Base-by-base conservation (phyloP, 225 moss, liverwort and hornwort genomes). In the Rhytidiadelphus loreus region DNA sequence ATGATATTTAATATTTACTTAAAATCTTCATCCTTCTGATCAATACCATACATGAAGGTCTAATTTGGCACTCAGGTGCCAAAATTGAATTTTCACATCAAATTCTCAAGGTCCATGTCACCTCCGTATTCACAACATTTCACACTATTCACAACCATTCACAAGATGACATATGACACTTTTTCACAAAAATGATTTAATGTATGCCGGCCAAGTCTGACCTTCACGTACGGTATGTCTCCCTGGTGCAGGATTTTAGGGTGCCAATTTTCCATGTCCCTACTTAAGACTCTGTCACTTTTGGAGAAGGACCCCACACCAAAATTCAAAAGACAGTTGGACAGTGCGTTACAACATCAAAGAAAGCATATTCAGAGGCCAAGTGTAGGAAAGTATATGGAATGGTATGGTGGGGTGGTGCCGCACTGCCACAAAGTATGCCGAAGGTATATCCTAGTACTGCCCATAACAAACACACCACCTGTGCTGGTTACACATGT, bases 21-120 rank as follows among this genome's bases (percentile, higher is more conserved):
- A 16, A 71, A 44, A 72, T 3, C 2, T 72, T 72, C 44, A 6
- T 10, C 72, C 6, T 72, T 16, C 28, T 44, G 16, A 16, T 16
- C 26, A 71, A 16, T 11, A 24, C 11, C 1, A 0, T 37, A n/a
- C 7, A 4, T 43, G 5, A 43, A 12, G 11, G 37, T 66, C 37
- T 66, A 3, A 11, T 66, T 35, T 17, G 9, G 1, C 35, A 35
- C 9, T 18, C 2, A 70, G 25, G 26, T 26, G 16, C 6, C 5
- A 16, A 72, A 72, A 72, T 72, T 44, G 10, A 44, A 44, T 72
- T 44, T 48, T 7, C 48, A 73, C 30, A 1, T 48, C 46, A 46
- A 0, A 12, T 48, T 74, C 12, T 48, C 0, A 32, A 0, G 48
- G 11, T 18, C 18, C 7, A 46, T 2, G 0, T 73, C 29, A 73